Evolutionary conservation across 441 rosid species (phyloP), one percentile per base, ranked within the genome.

Genomic region (Viola pubescens): DNA sequence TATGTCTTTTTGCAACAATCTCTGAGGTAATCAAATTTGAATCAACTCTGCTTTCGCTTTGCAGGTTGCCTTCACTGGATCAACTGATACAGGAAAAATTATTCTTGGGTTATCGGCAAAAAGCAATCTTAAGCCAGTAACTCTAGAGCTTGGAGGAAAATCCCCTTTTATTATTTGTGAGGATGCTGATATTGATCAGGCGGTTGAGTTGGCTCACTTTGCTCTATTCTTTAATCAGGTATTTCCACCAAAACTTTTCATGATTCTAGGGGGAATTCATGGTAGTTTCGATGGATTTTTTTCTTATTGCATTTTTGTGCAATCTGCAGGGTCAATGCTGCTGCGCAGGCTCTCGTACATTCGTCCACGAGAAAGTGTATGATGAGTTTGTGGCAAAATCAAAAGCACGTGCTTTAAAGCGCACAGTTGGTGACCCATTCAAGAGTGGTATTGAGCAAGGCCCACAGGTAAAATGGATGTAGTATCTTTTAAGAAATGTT

Each of bases 161-260:
- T 89, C 97, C 6, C 95, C 97, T 9, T 83, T 89, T 71, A 83
- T 89, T 7, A 76, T 89, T 37, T 89, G 83, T 0, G 92, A 85
- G 61, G 97, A 89, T 75, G 95, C 97, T 53, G 86, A 89, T 56
- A 10, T 89, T 2, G 81, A 89, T 65, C 60, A 82, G 61, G 92
- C 95, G 51, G 97, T 87, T 38, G 95, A 89, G 77, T 83, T 66
- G 34, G 91, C 97, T 40, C 97, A 89, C 67, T 77, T 73, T 70
- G 95, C 97, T 58, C 70, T 89, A 58, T 89, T 89, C 79, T 89
- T 82, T 52, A 89, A 89, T 73, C 97, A 89, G 90, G 97, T 81
- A 70, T 44, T 54, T 12, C 48, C 42, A 1, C 37, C 9, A 44
- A 14, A 5, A 4, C 46, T 37, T 38, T 44, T 13, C 59, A 45